Percentiles rank a stretch among this genome's conserved stretches.
phyloP scores from a whole-genome alignment of 169 alveolate genomes.

The Cryptosporidium baileyi region DNA sequence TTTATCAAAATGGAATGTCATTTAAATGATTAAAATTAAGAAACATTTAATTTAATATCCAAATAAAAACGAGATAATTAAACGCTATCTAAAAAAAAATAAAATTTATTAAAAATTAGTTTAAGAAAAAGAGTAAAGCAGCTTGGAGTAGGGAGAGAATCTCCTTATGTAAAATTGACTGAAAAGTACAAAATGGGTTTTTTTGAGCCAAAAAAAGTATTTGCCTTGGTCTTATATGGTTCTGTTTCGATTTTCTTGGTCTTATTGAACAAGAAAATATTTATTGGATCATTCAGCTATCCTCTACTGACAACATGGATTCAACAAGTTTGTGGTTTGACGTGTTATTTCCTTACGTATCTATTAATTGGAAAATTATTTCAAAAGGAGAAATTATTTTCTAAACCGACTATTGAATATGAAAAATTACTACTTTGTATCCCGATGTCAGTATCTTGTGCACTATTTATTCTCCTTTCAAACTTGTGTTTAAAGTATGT shows the following conservation, averaged over 20 bases:
- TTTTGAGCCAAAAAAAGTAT: neutral
- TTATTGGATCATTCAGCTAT: constrained; percentile 16
- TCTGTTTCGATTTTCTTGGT: constrained; percentile 40
- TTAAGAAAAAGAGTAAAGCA: neutral
- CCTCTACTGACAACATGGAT: constrained; percentile 64
- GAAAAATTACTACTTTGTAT: neutral
- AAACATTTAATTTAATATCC: too few species aligned
- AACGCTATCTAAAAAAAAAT: too few species aligned
- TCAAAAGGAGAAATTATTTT: neutral
- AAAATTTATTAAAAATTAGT: neutral
- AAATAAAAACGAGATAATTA: too few species aligned
- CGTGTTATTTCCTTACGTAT: constrained; percentile 25
- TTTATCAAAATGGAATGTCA: too few species aligned
- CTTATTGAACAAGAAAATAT: constrained; percentile 34
- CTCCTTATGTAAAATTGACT: neutral
- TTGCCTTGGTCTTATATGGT: constrained; percentile 36
- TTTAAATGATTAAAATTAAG: too few species aligned
- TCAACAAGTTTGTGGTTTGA: constrained; percentile 58
- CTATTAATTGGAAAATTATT: neutral
- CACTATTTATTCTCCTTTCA: constrained; percentile 11
- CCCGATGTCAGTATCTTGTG: constrained; percentile 49
- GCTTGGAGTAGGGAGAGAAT: neutral
- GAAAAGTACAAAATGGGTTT: neutral
- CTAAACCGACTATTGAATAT: constrained; percentile 11
- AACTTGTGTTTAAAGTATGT: constrained; percentile 38